Evolutionary conservation across 164 flowering plant species (phyloP), one percentile per base, ranked within the genome.

Genomic region (Stephania yunnanensis): DNA sequence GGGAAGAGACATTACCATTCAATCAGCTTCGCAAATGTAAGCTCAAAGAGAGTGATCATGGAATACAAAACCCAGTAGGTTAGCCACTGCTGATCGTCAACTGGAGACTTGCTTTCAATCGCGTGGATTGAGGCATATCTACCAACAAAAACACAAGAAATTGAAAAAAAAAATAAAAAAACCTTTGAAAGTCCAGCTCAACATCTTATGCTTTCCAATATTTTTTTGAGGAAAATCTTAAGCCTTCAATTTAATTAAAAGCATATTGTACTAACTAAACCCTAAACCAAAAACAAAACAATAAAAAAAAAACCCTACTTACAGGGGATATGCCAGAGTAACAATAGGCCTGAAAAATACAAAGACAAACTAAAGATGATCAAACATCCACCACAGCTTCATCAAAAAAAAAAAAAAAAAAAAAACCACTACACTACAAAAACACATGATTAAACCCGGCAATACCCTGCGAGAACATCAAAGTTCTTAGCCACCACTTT

Each of bases 11-110:
- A 46, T 82, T 87, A 93, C 98, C 92, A 92, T 73, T 87, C 93
- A 75, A 92, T 80, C 71, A 87, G 66, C 80, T 84, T 91, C 66
- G 88, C 83, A 76, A 91, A 92, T 30, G 97, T 91, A 75, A 94
- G 92, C 86, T 92, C 97, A 31, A 91, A 85, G 61, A 92, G 88
- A 6, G 97, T 90, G 29, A 92, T 87, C 85, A 94, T 75, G 31
- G 98, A 94, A 52, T 74, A 70, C 55, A 77, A 46, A 69, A 69
- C 71, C 76, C 80, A 75, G 20, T 75, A 66, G 13, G 92, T 94
- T 6, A 94, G 92, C 98, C 97, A 94, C 76, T 94, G 98, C 73
- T 83, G 91, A 84, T 92, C 95, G 75, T 94, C 97, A 1, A 76
- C 73, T 46, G 74, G 86, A 30, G 97, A 91, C 77, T 85, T 86